Percentiles rank a stretch among this genome's conserved stretches.
Conservation (phyloP, 768 basidiomycete species). For the Russula griseocarnosa region DNA sequence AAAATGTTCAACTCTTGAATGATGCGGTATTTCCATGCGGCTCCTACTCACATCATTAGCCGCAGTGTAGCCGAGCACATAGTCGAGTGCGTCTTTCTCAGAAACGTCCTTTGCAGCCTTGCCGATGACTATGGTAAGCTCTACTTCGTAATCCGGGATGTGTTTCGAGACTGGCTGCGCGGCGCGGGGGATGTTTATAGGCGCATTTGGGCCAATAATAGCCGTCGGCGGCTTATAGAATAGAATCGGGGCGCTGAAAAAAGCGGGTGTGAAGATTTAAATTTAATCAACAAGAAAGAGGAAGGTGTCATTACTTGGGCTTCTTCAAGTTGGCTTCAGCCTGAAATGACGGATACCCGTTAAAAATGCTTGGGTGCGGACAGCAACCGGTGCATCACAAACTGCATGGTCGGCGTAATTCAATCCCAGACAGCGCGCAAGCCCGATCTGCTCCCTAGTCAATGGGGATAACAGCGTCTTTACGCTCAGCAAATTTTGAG, state of each 20-base stretch:
- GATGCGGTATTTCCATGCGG: neutral
- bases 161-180: slow-evolving; percentile 69
- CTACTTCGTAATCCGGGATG: slow-evolving; percentile 79
- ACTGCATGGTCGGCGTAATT: slow-evolving; percentile 87
- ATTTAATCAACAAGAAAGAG: neutral
- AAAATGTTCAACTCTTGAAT: neutral
- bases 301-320: slow-evolving; percentile 49
- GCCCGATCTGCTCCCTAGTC: slow-evolving; percentile 58
- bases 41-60: slow-evolving; percentile 61
- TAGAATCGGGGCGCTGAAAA: slow-evolving; percentile 57
- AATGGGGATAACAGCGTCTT: slow-evolving; percentile 67
- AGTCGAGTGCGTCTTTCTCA: slow-evolving; percentile 77
- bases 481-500: slow-evolving; percentile 62
- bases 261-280: neutral
- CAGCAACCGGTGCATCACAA: slow-evolving; percentile 30
- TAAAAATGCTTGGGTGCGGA: neutral
- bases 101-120: slow-evolving; percentile 76
- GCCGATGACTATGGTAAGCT: slow-evolving; percentile 78
- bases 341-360: slow-evolving; percentile 35
- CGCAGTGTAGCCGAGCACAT: slow-evolving; percentile 78
- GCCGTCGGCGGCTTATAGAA: slow-evolving; percentile 76
- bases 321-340: slow-evolving; percentile 61
- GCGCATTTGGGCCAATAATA: slow-evolving; percentile 65
- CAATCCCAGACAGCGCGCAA: slow-evolving; percentile 72
- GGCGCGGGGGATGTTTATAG: slow-evolving; percentile 59